Conservation (phyloP, 768 basidiomycete genomes). For the Boletus vinaceobasis region DNA sequence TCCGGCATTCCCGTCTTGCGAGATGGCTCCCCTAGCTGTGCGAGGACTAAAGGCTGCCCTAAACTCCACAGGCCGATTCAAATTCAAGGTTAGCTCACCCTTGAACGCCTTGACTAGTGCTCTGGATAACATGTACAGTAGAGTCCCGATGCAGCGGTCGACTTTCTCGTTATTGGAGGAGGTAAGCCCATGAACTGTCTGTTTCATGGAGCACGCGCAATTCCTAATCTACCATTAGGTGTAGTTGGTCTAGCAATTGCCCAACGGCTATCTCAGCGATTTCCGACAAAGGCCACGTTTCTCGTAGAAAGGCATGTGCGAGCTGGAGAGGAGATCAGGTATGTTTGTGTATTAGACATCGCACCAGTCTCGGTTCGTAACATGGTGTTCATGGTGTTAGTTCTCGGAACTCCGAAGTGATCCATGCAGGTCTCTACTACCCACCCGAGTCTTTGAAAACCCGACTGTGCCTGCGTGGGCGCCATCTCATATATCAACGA, state of each 20-base stretch:
- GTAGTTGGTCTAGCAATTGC: slow-evolving; percentile 87
- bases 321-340: slow-evolving; percentile 88
- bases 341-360: background rate
- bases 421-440: slow-evolving; percentile 89
- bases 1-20: background rate
- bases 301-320: slow-evolving; percentile 74
- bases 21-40: slow-evolving; percentile 34
- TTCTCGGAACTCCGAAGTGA: slow-evolving; percentile 92
- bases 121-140: slow-evolving; percentile 22
- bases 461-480: slow-evolving; percentile 78
- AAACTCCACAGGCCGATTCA: slow-evolving; percentile 56
- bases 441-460: slow-evolving; percentile 83
- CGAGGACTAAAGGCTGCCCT: slow-evolving; percentile 57
- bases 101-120: background rate
- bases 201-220: background rate
- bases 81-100: slow-evolving; percentile 51
- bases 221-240: slow-evolving; percentile 39
- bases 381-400: slow-evolving; percentile 41
- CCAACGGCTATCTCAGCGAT: slow-evolving; percentile 60
- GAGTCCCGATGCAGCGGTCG: slow-evolving; percentile 69
- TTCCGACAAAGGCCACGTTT: slow-evolving; percentile 68
- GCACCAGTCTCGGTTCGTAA: background rate
- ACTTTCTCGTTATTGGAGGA: slow-evolving; percentile 86
- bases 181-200: slow-evolving; percentile 40
- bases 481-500: slow-evolving; percentile 76